Conservation (phyloP, 768 basidiomycete species). For the Inosperma sp. region DNA sequence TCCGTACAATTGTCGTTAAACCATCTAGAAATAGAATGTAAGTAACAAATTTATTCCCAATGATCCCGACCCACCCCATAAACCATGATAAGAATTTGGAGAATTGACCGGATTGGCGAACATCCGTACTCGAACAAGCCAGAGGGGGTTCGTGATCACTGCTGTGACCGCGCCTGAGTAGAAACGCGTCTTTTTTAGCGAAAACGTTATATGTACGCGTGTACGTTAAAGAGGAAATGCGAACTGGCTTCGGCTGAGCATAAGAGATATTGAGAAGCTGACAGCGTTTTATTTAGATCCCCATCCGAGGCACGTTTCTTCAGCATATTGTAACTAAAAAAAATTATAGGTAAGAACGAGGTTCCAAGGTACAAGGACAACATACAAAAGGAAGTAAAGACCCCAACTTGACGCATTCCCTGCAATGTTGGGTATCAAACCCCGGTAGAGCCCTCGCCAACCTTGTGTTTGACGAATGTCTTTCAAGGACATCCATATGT, state of each 20-base stretch:
- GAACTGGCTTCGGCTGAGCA: constrained; percentile 96
- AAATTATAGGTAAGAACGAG: constrained; percentile 6
- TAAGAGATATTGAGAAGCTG: constrained; percentile 75
- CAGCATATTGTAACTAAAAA: constrained; percentile 82
- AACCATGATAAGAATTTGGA: constrained; percentile 69
- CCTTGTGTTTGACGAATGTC: constrained; percentile 74
- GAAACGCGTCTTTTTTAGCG: constrained; percentile 9
- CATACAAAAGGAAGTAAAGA: constrained; percentile 95
- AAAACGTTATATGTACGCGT: constrained; percentile 5
- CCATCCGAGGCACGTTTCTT: constrained; percentile 74
- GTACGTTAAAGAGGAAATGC: constrained; percentile 34
- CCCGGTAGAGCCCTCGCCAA: constrained; percentile 84
- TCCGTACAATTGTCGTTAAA: constrained; percentile 58
- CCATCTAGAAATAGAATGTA: constrained; percentile 43
- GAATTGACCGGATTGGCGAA: constrained; percentile 74
- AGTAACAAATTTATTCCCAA: background rate
- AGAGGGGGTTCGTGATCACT: constrained; percentile 92
- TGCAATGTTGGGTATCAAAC: constrained; percentile 83
- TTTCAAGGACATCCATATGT: constrained; percentile 71
- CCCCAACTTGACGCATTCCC: constrained; percentile 98
- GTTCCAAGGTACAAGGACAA: constrained; percentile 17
- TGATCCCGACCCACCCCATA: constrained; percentile 56
- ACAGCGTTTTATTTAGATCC: constrained; percentile 61
- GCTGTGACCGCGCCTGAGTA: constrained; percentile 84
- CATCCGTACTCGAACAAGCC: constrained; percentile 97